Evolutionary conservation across 192 early-diverging fungal genomes (phyloP).

Genomic region (Coemansia sp.): DNA sequence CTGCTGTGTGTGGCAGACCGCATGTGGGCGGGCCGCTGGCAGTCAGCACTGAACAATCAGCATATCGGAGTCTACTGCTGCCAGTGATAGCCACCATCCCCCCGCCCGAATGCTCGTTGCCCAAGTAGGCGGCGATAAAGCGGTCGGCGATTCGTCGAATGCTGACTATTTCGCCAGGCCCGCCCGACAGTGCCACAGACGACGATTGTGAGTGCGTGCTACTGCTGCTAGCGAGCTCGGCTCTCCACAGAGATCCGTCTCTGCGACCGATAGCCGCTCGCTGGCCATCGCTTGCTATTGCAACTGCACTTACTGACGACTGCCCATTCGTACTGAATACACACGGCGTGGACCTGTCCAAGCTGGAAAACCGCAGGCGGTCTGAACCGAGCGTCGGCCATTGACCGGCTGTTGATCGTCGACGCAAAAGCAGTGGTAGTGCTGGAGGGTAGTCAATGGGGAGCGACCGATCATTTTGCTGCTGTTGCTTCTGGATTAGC

Average conservation of each 20-base stretch:
- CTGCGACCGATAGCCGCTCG: slow-evolving; percentile 1
- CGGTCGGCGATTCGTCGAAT: slow-evolving; percentile 12
- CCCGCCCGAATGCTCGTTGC: slow-evolving; percentile 16
- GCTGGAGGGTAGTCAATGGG: background rate
- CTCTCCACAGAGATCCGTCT: slow-evolving; percentile 2
- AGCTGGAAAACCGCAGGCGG: slow-evolving; percentile 4
- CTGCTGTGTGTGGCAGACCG: background rate
- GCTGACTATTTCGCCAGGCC: slow-evolving; percentile 18
- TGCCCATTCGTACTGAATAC: background rate
- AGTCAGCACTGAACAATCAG: slow-evolving; percentile 7
- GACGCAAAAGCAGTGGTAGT: slow-evolving; percentile 20
- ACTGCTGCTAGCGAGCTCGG: background rate
- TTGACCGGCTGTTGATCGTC: slow-evolving; percentile 2
- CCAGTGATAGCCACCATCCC: slow-evolving; percentile 4
- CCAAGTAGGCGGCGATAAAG: slow-evolving; percentile 20
- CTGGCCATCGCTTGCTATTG: background rate
- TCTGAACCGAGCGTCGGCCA: background rate
- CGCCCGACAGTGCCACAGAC: background rate
- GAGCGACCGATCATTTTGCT: background rate
- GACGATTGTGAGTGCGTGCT: background rate
- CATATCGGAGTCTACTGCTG: background rate
- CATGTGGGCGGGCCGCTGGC: slow-evolving; percentile 1
- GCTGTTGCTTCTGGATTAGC: background rate
- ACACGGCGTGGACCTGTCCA: slow-evolving; percentile 4
- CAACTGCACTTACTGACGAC: slow-evolving; percentile 15